Base-by-base conservation (phyloP, 164 flowering plant species). In the Vitis riparia region DNA sequence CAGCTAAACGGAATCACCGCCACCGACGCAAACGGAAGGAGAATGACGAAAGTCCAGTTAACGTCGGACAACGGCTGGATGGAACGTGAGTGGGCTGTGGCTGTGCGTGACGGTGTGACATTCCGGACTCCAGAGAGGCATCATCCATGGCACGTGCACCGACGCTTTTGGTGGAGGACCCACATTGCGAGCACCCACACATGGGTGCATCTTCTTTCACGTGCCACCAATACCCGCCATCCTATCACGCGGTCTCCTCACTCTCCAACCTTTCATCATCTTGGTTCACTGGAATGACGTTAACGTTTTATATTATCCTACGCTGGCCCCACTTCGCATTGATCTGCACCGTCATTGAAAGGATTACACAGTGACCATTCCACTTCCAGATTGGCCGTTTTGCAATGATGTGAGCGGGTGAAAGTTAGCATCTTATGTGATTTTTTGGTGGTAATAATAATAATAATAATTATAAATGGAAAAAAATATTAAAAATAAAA, bases 11-110 rank as follows among this genome's bases (percentile, higher is more conserved):
- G 67, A 47, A 11, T 10, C 30, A 17, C 15, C 19, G 13, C 70
- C 70, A 72, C 76, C 67, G 76, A 73, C 76, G 76, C 51, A 61
- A 62, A 73, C 76, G 67, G 70, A 3, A 14, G 50, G 1, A 49
- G 65, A 56, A 60, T 59, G 65, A n/a, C 32, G 12, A 23, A 2
- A 1, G 8, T 15, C 15, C 59, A 11, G 53, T 13, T 13, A 53
- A 53, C 56, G 56, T 23, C 27, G 27, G 27, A 23, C 27, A 23
- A 23, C 27, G 27, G 27, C 27, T 23, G 27, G 27, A 23, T 23
- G 27, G 27, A 23, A 23, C 27, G 27, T 23, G 2, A 23, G 56
- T 14, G 0, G 11, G 15, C 56, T 13, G n/a, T 53, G 44, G 7
- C 44, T 2, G 7, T 37, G 44, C 27, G 27, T 23, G 27, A 23